Evolutionary conservation across 140 eudicot genomes (phyloP).

Genomic region (Senecio squalidus): DNA sequence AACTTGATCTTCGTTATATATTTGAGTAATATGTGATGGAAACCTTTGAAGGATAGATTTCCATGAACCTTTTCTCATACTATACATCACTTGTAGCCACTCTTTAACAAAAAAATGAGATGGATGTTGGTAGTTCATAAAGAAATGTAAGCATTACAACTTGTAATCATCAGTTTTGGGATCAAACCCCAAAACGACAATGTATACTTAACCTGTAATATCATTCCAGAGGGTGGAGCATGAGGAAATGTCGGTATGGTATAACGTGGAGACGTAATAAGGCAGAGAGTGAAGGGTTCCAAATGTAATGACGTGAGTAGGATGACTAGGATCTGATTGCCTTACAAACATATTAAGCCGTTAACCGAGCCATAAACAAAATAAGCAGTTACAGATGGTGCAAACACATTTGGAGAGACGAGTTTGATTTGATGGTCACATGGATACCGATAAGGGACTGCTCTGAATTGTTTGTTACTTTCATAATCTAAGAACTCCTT

Average conservation of each 20-base stretch:
- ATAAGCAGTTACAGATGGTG: neutral
- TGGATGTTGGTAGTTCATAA: no score
- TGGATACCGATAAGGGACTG: neutral
- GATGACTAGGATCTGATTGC: neutral
- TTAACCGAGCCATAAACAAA: neutral
- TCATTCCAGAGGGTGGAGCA: neutral
- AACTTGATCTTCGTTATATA: neutral
- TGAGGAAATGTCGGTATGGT: no score
- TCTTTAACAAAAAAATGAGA: neutral
- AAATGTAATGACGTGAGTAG: neutral
- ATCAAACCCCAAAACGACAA: conserved; percentile 18
- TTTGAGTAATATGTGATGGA: neutral
- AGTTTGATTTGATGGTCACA: neutral
- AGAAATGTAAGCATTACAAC: neutral
- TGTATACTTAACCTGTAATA: neutral
- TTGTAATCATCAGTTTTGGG: conserved; percentile 16
- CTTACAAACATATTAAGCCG: neutral
- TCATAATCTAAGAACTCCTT: no score
- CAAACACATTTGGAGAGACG: neutral
- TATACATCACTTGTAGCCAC: conserved; percentile 5
- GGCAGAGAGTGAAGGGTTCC: neutral
- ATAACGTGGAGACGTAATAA: neutral
- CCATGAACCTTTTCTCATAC: conserved; percentile 11
- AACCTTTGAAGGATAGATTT: neutral
- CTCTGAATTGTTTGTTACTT: no score